A percentile compares a stretch with the other conserved stretches of the same genome.
Conservation (phyloP, 805 yeast genomes). For the Dipodascus geniculatus region DNA sequence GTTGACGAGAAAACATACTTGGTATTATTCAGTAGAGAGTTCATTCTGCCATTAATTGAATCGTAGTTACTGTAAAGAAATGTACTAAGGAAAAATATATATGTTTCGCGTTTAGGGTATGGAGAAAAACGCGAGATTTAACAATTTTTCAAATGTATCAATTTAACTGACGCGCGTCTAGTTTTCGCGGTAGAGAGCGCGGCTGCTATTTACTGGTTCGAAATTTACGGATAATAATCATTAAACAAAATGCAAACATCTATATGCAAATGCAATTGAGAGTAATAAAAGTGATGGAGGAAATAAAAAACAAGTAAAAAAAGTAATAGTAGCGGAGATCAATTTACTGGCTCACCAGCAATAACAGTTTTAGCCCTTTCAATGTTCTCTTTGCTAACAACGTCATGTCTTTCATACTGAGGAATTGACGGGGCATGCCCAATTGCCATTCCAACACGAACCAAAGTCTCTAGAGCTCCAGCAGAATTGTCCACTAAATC, state of each 20-base stretch:
- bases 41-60: no score
- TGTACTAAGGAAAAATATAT: neutral
- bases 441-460: conserved; percentile 83
- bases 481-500: conserved; percentile 62
- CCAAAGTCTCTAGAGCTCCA: conserved; percentile 66
- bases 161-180: neutral
- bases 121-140: neutral
- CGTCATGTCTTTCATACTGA: conserved; percentile 39
- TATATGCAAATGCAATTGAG: neutral
- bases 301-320: no score
- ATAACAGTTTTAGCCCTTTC: neutral
- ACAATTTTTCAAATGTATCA: neutral
- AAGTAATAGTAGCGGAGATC: no score
- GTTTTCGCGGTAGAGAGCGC: no score
- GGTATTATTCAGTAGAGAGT: neutral
- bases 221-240: neutral
- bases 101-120: neutral
- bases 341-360: neutral
- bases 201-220: neutral
- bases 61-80: no score
- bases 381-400: conserved; percentile 3
- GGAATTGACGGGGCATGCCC: conserved; percentile 52
- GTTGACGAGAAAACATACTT: neutral
- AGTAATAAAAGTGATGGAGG: no score
- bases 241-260: neutral